These are phyloP conservation scores for Toxicodendron radicans DNA, from an alignment of 345 rosid species.

Conservation along the genomic window DNA sequence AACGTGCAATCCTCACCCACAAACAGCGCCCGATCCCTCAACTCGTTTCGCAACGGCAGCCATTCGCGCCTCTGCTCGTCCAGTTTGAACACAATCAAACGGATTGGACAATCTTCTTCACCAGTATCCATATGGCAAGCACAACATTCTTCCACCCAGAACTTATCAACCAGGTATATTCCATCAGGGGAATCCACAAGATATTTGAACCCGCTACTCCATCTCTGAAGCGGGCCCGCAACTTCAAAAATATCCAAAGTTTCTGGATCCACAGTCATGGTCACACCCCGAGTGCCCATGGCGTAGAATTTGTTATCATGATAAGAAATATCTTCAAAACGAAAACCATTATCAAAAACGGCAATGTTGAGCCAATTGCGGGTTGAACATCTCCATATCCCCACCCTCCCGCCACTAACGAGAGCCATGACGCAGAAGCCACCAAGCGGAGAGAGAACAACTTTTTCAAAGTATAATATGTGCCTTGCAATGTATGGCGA, in stretches of 20 bases:
- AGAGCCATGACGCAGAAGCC: neutral
- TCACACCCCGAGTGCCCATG: neutral
- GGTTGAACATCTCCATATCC: neutral
- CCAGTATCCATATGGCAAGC: neutral
- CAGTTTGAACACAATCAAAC: neutral
- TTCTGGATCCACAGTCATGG: neutral
- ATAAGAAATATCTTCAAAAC: neutral
- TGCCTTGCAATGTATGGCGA: neutral
- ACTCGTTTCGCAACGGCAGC: neutral
- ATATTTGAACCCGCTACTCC: neutral
- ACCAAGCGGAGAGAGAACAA: neutral
- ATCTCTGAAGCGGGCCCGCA: neutral
- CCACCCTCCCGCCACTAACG: neutral
- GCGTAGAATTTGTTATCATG: neutral
- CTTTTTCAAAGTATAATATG: neutral
- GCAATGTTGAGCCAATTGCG: neutral
- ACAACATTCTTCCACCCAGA: neutral
- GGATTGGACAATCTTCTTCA: neutral
- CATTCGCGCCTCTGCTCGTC: neutral
- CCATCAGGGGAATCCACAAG: neutral
- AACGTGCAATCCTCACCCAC: conserved; percentile 35
- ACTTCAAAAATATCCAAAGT: neutral
- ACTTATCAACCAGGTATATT: neutral
- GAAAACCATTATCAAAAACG: neutral
- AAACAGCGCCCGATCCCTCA: conserved; percentile 18